phyloP scores from a whole-genome alignment of 2,329 filamentous ascomycete genomes.

The Penicillium fuscoglaucum region DNA sequence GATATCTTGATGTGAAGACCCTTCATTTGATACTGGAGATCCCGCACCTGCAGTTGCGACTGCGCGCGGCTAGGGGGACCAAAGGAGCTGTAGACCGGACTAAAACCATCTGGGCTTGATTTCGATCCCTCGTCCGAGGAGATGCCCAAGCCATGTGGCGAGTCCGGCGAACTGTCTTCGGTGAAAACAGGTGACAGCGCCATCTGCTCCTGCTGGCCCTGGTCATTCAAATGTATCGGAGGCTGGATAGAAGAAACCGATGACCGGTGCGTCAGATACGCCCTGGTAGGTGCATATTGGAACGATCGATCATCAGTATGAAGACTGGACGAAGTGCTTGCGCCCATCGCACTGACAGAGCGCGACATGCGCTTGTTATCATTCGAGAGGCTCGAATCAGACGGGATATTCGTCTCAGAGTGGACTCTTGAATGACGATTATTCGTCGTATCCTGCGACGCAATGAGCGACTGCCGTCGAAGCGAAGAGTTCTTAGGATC shows the following conservation, averaged over 20 bases:
- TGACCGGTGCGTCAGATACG: constrained; percentile 36
- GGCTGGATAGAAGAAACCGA: constrained; percentile 44
- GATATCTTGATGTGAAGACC: constrained; percentile 84
- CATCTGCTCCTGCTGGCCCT: constrained; percentile 9
- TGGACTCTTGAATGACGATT: constrained; percentile 60
- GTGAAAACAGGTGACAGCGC: constrained; percentile 10
- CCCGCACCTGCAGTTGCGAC: constrained; percentile 71
- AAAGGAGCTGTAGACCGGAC: constrained; percentile 38
- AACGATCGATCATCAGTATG: constrained; percentile 37
- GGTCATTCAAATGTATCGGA: constrained; percentile 8
- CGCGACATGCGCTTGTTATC: constrained; percentile 53
- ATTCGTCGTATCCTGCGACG: constrained; percentile 37
- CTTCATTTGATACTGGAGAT: constrained; percentile 80
- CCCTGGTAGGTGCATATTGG: constrained; percentile 32
- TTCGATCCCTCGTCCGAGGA: constrained; percentile 29
- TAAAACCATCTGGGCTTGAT: constrained; percentile 35
- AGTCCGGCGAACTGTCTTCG: constrained; percentile 22
- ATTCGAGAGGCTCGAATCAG: constrained; percentile 31
- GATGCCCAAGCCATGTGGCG: constrained; percentile 31
- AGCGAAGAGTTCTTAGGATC: constrained; percentile 49
- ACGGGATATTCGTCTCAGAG: constrained; percentile 60
- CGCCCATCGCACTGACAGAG: constrained; percentile 61
- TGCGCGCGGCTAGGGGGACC: constrained; percentile 62
- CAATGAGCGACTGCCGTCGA: constrained; percentile 41
- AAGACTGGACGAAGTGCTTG: constrained; percentile 34